Base-by-base conservation (phyloP, 2,329 filamentous ascomycete genomes). In the Botrytis byssoidea region DNA sequence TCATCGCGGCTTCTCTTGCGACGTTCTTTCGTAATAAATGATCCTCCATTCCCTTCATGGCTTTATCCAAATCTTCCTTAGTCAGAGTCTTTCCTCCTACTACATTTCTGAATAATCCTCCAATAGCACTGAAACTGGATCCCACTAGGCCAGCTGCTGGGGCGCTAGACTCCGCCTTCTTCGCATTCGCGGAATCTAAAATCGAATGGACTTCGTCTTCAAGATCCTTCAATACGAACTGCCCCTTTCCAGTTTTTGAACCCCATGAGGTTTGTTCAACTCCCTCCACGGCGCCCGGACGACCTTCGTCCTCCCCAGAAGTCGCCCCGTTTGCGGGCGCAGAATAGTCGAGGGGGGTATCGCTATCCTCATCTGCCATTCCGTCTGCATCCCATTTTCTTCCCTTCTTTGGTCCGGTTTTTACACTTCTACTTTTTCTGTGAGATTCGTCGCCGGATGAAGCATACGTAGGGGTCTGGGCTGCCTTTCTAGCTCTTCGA, bases 1-100 rank as follows among this genome's bases (percentile, higher is more conserved):
- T 92, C 46, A 97, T 88, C 2, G 95, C 96, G 25, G 96, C 96
- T 85, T 98, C 96, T 71, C 93, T 92, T 0, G 96, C 96, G 42
- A 99, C 95, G 79, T 99, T 99, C 86, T 99, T 99, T 84, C 92
- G 91, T 74, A 99, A 84, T 10, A 99, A 86, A 82, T 98, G 95
- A 73, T 97, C 94, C 81, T 98, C 94, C 94, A 99, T 98, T 46
- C 92, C 93, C 83, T 95, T 96, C 85, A 99, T 91, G 2, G 96
- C 93, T 82, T 97, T 97, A 75, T 94, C 92, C 35, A 99, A 87
- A 80, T 98, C 95, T 77, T 92, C 89, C 82, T 94, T 93, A 1
- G 94, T 97, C 79, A 99, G 85, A 0, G 92, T 93, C 85, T 98
- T 98, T 76, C 97, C 96, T 72, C 96, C 96, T 0, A 99, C 92